phyloP scores from a whole-genome alignment of 2,329 filamentous ascomycete species.

The Aureobasidium uvarum region DNA sequence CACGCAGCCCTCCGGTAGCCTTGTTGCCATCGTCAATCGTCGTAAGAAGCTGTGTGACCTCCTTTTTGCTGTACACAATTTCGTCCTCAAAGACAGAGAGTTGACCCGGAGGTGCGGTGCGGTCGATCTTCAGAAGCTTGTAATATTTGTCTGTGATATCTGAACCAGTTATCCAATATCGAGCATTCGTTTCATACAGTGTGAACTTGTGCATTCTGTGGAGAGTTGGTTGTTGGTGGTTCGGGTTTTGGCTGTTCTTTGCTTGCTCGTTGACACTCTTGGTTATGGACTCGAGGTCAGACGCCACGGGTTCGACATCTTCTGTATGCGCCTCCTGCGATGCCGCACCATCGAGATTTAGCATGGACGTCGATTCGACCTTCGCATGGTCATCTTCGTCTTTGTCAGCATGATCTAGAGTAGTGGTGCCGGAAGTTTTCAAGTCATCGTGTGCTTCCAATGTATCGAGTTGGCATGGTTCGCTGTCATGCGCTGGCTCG shows the following conservation, averaged over 20 bases:
- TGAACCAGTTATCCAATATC: constrained; percentile 91
- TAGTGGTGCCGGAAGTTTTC: background rate
- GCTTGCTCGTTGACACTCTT: constrained; percentile 2
- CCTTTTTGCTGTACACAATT: constrained; percentile 85
- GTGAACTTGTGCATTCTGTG: constrained; percentile 87
- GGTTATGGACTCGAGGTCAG: constrained; percentile 9
- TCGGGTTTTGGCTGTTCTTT: background rate
- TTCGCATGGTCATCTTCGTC: background rate
- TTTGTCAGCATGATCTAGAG: constrained; percentile 3
- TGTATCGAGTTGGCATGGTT: background rate
- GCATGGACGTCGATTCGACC: background rate
- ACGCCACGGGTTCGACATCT: background rate
- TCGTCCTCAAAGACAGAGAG: constrained; percentile 89
- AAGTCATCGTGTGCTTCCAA: background rate
- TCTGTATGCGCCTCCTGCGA: background rate
- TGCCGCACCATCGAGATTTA: background rate
- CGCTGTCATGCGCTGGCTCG: constrained; percentile 22
- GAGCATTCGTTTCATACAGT: constrained; percentile 90
- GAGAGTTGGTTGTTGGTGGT: constrained; percentile 15
- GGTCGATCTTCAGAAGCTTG: constrained; percentile 90
- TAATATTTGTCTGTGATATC: constrained; percentile 88
- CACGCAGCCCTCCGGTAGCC: constrained; percentile 80
- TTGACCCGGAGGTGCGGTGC: constrained; percentile 75
- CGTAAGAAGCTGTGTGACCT: constrained; percentile 90
- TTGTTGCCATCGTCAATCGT: constrained; percentile 96